A percentile compares a stretch with the other conserved stretches of the same genome.
phyloP scores from a whole-genome alignment of 139 green algal genomes.

The Gonium pectorale region DNA sequence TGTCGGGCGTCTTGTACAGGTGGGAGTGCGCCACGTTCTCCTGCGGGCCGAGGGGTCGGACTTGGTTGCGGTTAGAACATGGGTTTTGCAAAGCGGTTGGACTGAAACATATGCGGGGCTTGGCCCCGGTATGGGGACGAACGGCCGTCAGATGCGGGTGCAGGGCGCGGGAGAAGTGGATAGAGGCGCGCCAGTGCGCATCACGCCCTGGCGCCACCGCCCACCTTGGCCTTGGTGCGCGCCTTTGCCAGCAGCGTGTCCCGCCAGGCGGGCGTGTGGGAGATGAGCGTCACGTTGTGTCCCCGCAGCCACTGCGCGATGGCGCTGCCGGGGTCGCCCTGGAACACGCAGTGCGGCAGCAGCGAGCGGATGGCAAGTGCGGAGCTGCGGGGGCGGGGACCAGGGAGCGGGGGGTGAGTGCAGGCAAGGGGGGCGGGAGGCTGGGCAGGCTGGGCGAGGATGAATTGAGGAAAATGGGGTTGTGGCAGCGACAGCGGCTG shows the following conservation, averaged over 20 bases:
- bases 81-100: too few species aligned
- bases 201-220: neutral
- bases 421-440: neutral
- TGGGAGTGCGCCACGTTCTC: conserved; percentile 38
- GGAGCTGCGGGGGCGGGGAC: neutral
- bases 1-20: conserved; percentile 40
- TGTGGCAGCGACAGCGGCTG: too few species aligned
- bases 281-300: conserved; percentile 44
- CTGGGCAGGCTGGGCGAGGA: neutral
- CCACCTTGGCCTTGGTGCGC: neutral
- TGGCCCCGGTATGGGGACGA: too few species aligned
- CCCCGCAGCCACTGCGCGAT: conserved; percentile 35
- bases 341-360: conserved; percentile 52
- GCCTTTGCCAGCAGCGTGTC: conserved; percentile 41
- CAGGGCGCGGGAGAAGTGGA: too few species aligned
- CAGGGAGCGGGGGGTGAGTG: neutral
- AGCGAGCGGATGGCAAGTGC: neutral
- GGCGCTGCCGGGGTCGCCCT: neutral
- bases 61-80: too few species aligned
- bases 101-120: too few species aligned
- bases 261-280: conserved; percentile 45
- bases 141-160: too few species aligned
- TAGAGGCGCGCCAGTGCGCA: neutral
- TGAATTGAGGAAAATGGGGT: too few species aligned
- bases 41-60: neutral